phyloP scores from a whole-genome alignment of 169 alveolate genomes.

The Plasmodium berghei region DNA sequence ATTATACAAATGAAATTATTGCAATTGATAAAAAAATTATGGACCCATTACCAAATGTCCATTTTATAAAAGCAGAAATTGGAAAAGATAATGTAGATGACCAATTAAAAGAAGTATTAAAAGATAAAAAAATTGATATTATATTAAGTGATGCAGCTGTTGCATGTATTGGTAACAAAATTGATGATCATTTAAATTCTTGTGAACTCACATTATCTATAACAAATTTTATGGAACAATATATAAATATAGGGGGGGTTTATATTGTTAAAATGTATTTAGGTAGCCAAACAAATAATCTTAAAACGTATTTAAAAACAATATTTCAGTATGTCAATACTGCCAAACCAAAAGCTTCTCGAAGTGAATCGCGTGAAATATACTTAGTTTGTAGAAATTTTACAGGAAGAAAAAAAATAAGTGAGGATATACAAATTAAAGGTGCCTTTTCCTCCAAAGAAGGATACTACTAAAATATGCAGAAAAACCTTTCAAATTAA shows the following conservation, averaged over 20 bases:
- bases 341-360: constrained; percentile 85
- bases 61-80: constrained; percentile 85
- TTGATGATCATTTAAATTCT: constrained; percentile 86
- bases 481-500: too few species aligned
- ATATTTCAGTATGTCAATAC: constrained; percentile 81
- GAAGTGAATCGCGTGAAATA: constrained; percentile 84
- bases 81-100: constrained; percentile 81
- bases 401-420: constrained; percentile 79
- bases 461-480: constrained; percentile 69
- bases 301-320: constrained; percentile 82
- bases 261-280: constrained; percentile 86
- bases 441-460: constrained; percentile 85
- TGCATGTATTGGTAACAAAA: constrained; percentile 84
- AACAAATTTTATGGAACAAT: constrained; percentile 83
- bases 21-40: constrained; percentile 55
- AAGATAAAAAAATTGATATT: constrained; percentile 81
- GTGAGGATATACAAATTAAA: constrained; percentile 83
- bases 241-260: constrained; percentile 84
- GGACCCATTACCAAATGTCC: constrained; percentile 80
- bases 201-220: constrained; percentile 85
- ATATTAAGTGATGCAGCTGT: constrained; percentile 86
- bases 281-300: constrained; percentile 85
- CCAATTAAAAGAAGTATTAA: constrained; percentile 69
- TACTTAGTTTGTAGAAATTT: constrained; percentile 85
- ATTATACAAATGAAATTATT: constrained; percentile 80